Conservation (phyloP, 768 basidiomycete species). For the Termitomyces sp. region DNA sequence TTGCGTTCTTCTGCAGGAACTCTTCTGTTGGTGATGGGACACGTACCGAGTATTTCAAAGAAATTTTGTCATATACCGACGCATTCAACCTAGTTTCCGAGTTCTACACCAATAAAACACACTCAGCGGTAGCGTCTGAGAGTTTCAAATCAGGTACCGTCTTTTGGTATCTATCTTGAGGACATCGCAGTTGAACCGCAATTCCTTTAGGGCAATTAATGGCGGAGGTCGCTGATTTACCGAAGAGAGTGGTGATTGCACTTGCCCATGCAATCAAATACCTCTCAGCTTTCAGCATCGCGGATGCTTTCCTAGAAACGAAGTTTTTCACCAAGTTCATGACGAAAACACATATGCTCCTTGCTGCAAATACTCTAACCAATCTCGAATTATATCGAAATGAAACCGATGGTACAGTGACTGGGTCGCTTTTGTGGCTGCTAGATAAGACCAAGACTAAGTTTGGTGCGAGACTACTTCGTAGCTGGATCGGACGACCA, state of each 20-base stretch:
- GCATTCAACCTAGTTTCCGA: slow-evolving; percentile 63
- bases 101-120: slow-evolving; percentile 57
- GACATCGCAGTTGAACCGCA: neutral
- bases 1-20: slow-evolving; percentile 22
- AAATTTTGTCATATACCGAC: slow-evolving; percentile 51
- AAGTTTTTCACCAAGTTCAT: slow-evolving; percentile 78
- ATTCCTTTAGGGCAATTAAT: slow-evolving; percentile 47
- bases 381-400: slow-evolving; percentile 95
- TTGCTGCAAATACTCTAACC: slow-evolving; percentile 81
- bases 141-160: slow-evolving; percentile 38
- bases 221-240: slow-evolving; percentile 59
- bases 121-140: slow-evolving; percentile 31
- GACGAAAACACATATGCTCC: slow-evolving; percentile 74
- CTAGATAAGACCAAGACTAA: slow-evolving; percentile 84
- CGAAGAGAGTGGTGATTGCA: slow-evolving; percentile 63
- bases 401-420: slow-evolving; percentile 68
- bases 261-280: slow-evolving; percentile 70
- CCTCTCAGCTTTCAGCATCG: slow-evolving; percentile 68
- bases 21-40: slow-evolving; percentile 35
- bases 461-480: slow-evolving; percentile 82
- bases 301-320: slow-evolving; percentile 72
- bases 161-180: neutral
- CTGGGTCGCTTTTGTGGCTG: slow-evolving; percentile 79
- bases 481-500: slow-evolving; percentile 84
- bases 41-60: slow-evolving; percentile 58